phyloP scores from a whole-genome alignment of 2,329 filamentous ascomycete genomes.

The Ophiostoma triangulosporum region DNA sequence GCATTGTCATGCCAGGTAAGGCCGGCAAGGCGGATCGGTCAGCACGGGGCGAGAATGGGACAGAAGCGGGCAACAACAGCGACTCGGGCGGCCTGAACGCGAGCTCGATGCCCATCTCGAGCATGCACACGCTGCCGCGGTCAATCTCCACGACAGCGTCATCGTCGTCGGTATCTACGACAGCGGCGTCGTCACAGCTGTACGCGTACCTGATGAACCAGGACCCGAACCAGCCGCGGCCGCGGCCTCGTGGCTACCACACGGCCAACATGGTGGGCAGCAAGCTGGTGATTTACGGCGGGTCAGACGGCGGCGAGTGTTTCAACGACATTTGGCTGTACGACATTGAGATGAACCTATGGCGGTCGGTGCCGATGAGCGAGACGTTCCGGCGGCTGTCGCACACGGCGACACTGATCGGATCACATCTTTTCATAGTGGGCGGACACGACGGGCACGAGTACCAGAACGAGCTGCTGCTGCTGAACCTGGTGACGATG shows the following conservation, averaged over 20 bases:
- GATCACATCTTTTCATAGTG: constrained; percentile 56
- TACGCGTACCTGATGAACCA: neutral
- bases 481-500: constrained; percentile 61
- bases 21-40: neutral
- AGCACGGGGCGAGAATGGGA: neutral
- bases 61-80: neutral
- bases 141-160: constrained; percentile 6
- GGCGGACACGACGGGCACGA: constrained; percentile 58
- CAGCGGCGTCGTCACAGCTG: neutral
- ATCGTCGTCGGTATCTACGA: neutral
- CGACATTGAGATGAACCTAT: constrained; percentile 48
- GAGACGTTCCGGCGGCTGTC: constrained; percentile 50
- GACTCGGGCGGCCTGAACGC: neutral
- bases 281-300: constrained; percentile 59
- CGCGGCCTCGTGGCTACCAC: constrained; percentile 55
- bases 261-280: constrained; percentile 60
- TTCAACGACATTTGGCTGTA: constrained; percentile 64
- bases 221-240: constrained; percentile 21
- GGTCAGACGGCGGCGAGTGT: constrained; percentile 57
- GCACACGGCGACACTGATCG: constrained; percentile 56
- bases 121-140: neutral
- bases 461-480: constrained; percentile 54
- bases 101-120: constrained; percentile 1
- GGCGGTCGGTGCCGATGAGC: constrained; percentile 46
- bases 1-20: neutral